These are phyloP conservation scores for Aureobasidium sp. DNA, from an alignment of 2,329 filamentous ascomycete genomes.

Conservation along the genomic window DNA sequence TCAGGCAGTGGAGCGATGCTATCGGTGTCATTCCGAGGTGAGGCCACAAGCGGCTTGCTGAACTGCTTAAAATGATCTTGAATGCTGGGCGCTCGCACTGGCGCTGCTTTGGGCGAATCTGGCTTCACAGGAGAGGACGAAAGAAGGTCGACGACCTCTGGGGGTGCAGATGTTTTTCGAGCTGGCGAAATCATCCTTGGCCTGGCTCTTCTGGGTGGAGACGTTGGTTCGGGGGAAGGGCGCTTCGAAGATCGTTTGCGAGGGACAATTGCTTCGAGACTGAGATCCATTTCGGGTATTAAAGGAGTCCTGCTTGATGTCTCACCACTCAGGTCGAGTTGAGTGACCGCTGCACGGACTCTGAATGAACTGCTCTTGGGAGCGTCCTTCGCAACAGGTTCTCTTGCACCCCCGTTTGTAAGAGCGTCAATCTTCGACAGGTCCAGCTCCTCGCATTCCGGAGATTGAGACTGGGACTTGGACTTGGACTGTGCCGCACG, in stretches of 20 bases:
- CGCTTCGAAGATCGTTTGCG: conserved; percentile 6
- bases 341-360: not conserved
- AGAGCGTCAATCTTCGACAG: conserved; percentile 2
- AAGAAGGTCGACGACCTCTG: conserved; percentile 25
- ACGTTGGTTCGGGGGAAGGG: conserved; percentile 22
- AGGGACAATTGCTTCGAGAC: not conserved
- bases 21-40: not conserved
- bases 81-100: not conserved
- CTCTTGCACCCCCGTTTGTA: not conserved
- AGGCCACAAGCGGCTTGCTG: not conserved
- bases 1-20: conserved; percentile 21
- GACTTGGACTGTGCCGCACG: not conserved
- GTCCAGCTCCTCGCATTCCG: conserved; percentile 11
- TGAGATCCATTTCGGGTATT: conserved; percentile 14
- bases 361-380: not conserved
- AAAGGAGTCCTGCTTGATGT: not conserved
- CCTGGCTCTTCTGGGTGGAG: conserved; percentile 21
- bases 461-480: too few relatives aligned
- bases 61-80: conserved; percentile 16
- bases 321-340: not conserved
- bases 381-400: not conserved
- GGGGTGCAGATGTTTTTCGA: conserved; percentile 19
- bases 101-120: not conserved
- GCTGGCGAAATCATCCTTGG: conserved; percentile 23
- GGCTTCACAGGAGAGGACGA: conserved; percentile 23